These are phyloP conservation scores for Ceratorhiza oryzae-sativae DNA, from an alignment of 1,284 basidiomycete species.

Conservation along the genomic window DNA sequence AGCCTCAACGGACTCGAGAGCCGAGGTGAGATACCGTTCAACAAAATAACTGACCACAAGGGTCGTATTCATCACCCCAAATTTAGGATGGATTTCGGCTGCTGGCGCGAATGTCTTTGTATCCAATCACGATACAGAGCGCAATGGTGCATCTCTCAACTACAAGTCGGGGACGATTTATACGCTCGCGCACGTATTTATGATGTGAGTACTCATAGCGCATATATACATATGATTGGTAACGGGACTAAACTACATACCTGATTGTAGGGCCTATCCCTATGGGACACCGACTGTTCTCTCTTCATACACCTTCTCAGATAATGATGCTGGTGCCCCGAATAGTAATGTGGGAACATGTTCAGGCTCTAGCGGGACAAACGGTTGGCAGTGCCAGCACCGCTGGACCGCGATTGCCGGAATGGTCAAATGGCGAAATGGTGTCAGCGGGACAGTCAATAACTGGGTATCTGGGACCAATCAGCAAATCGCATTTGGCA, in stretches of 20 bases:
- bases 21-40: too few relatives aligned
- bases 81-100: slow-evolving; percentile 62
- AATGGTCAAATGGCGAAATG: slow-evolving; percentile 41
- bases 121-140: slow-evolving; percentile 73
- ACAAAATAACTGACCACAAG: too few relatives aligned
- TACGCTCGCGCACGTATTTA: slow-evolving; percentile 65
- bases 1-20: slow-evolving; percentile 49
- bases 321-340: slow-evolving; percentile 42
- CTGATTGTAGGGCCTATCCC: slow-evolving; percentile 17
- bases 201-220: slow-evolving; percentile 51
- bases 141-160: slow-evolving; percentile 65
- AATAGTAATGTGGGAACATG: slow-evolving; percentile 41
- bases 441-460: slow-evolving; percentile 24
- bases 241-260: too few relatives aligned
- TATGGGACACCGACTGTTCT: slow-evolving; percentile 45
- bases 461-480: slow-evolving; percentile 35
- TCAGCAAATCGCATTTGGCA: slow-evolving; percentile 43
- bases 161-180: slow-evolving; percentile 57
- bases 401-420: slow-evolving; percentile 43
- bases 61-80: background rate
- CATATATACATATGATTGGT: background rate
- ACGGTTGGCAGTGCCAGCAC: slow-evolving; percentile 45
- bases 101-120: slow-evolving; percentile 69
- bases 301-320: slow-evolving; percentile 43
- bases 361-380: slow-evolving; percentile 37